phyloP scores from a whole-genome alignment of 2,329 filamentous ascomycete species.

The Periconia sp. region DNA sequence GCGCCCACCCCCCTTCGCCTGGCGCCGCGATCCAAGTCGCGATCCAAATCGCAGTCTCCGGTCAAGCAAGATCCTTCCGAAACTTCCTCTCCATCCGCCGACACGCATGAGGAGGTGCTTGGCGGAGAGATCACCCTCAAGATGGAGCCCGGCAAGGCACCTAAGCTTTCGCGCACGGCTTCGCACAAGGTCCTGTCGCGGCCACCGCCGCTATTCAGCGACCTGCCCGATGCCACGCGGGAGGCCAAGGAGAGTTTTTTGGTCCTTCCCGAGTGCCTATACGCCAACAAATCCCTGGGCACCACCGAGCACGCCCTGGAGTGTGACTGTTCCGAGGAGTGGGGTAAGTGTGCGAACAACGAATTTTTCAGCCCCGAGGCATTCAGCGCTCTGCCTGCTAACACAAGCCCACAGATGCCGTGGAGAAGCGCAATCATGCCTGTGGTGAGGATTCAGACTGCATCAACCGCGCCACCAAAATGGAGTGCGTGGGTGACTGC shows the following conservation, averaged over 20 bases:
- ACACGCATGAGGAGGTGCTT: slow-evolving; percentile 60
- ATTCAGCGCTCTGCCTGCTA: slow-evolving; percentile 29
- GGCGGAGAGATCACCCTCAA: slow-evolving; percentile 68
- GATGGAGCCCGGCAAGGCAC: slow-evolving; percentile 68
- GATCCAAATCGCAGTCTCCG: slow-evolving; percentile 41
- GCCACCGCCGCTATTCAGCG: slow-evolving; percentile 70
- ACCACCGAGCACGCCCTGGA: slow-evolving; percentile 91
- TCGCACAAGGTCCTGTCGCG: slow-evolving; percentile 72
- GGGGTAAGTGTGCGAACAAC: slow-evolving; percentile 69
- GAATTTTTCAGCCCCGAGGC: slow-evolving; percentile 11
- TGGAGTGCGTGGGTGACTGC: slow-evolving; percentile 89
- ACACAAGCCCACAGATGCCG: slow-evolving; percentile 53
- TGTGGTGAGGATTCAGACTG: slow-evolving; percentile 97
- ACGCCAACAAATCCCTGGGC: slow-evolving; percentile 89
- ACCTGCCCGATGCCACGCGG: slow-evolving; percentile 78
- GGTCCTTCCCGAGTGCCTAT: slow-evolving; percentile 83
- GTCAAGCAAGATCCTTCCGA: slow-evolving; percentile 36
- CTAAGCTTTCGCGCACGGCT: slow-evolving; percentile 75
- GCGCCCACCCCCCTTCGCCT: slow-evolving; percentile 36
- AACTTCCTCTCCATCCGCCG: slow-evolving; percentile 46
- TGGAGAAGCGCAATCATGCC: slow-evolving; percentile 70
- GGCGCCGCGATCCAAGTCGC: slow-evolving; percentile 33
- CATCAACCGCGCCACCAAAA: slow-evolving; percentile 97
- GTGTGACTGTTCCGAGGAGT: slow-evolving; percentile 94
- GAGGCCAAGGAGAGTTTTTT: slow-evolving; percentile 80